These are phyloP conservation scores for Thielaviopsis musarum DNA, from an alignment of 2,329 filamentous ascomycete genomes.

Conservation along the genomic window DNA sequence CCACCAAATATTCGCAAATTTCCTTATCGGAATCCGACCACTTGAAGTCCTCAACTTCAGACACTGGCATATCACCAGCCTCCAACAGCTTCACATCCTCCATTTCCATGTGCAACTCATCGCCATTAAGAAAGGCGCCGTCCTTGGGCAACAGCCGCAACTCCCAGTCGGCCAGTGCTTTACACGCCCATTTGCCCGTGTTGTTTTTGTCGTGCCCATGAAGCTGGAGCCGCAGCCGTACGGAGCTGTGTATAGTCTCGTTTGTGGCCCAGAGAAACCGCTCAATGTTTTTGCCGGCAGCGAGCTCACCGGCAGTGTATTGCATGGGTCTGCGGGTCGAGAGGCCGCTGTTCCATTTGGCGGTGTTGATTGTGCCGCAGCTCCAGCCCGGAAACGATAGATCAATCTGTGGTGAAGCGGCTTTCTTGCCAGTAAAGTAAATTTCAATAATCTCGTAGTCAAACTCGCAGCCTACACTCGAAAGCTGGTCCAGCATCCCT, in stretches of 20 bases:
- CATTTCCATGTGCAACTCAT: background rate
- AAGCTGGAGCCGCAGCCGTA: constrained; percentile 34
- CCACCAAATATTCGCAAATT: background rate
- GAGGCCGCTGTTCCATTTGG: background rate
- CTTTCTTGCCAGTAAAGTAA: background rate
- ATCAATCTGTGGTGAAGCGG: background rate
- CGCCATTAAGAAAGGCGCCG: background rate
- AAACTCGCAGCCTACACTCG: constrained; percentile 34
- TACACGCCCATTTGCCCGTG: constrained; percentile 27
- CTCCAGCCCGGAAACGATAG: background rate
- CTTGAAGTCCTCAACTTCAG: background rate
- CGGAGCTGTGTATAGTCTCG: constrained; percentile 37
- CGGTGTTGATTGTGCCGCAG: background rate
- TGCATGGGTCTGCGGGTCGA: background rate
- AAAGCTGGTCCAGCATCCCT: constrained; percentile 42
- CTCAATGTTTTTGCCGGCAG: constrained; percentile 14
- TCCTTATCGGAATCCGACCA: background rate
- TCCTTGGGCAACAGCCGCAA: constrained; percentile 18
- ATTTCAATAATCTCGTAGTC: constrained; percentile 19
- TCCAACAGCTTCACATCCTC: background rate
- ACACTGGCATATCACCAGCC: constrained; percentile 14
- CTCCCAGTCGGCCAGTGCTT: constrained; percentile 29
- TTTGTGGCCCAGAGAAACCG: constrained; percentile 25
- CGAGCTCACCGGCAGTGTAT: background rate
- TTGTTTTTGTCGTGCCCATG: constrained; percentile 34